Evolutionary conservation across 768 basidiomycete genomes (phyloP), one percentile per base, ranked within the genome.

Genomic region (Psilocybe cubensis): DNA sequence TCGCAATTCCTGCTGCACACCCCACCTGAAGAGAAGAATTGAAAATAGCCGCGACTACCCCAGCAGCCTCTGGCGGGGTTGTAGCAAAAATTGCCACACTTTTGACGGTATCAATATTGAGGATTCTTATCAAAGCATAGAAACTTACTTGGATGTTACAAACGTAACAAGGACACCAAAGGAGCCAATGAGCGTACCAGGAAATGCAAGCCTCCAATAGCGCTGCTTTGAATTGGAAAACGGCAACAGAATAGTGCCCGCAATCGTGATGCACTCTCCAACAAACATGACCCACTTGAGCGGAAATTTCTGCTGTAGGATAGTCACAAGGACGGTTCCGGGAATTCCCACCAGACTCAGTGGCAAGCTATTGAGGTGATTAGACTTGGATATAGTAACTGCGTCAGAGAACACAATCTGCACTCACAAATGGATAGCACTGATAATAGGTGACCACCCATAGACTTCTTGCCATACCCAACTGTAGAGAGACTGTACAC

Each of bases 11-110:
- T 20, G 81, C 70, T 5, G 84, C 84, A 9, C 75, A 75, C 29
- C 83, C 82, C 56, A 82, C 70, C 65, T 86, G 81, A 1, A 84
- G 74, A 10, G 80, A 79, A 21, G 77, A 75, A 55, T 82, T 83
- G 72, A 83, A 83, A 38, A 86, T 78, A 14, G 84, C 84, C 18
- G 81, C 81, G 14, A 83, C 76, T 4, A 78, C 80, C 38, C 84
- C 84, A 3, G 82, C 74, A 63, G 81, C 77, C n/a, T 73, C 71
- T 7, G 78, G 56, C 4, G 83, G 83, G 4, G 75, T 76, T 33
- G 75, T 75, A 56, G 73, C 76, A 68, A 85, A 77, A 38, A 84
- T 74, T 12, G 81, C 80, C 44, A 85, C 79, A 61, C 80, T 84
- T 51, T 51, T 12, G 33, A 21, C n/a, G 14, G 29, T 6, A 21